Percentiles rank a stretch among this genome's conserved stretches.
Evolutionary conservation across 495 filamentous ascomycete genomes (phyloP).

Genomic region (Neurospora sp.): DNA sequence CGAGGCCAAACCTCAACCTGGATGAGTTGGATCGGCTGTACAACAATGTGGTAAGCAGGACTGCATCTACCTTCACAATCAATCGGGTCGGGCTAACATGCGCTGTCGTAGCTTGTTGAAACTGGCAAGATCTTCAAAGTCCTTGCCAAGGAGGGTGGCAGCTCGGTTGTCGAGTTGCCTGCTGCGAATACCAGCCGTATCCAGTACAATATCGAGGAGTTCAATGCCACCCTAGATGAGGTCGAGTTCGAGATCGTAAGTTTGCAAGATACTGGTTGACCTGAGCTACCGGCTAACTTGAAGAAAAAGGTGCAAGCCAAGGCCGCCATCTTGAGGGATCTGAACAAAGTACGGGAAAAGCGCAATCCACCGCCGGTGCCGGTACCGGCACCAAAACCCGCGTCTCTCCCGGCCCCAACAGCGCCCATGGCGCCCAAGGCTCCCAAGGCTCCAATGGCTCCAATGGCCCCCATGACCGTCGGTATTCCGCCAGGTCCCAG

Average conservation of each 20-base stretch:
- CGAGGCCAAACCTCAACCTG: conserved; percentile 17
- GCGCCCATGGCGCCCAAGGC: conserved; percentile 22
- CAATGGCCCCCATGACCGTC: neutral
- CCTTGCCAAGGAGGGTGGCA: conserved; percentile 29
- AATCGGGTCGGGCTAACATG: neutral
- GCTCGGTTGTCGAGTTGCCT: conserved; percentile 16
- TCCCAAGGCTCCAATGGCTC: neutral
- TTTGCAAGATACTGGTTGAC: neutral
- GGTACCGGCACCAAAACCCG: conserved; percentile 1
- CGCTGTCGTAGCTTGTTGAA: conserved; percentile 34
- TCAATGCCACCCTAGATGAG: conserved; percentile 41
- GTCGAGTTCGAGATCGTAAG: conserved; percentile 44
- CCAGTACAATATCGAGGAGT: conserved; percentile 28
- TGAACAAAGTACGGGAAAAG: conserved; percentile 26
- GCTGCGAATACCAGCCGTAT: conserved; percentile 26
- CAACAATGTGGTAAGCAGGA: conserved; percentile 35
- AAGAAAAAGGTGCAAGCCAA: conserved; percentile 28
- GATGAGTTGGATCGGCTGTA: conserved; percentile 35
- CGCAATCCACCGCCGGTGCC: conserved; percentile 6
- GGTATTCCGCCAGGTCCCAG: neutral
- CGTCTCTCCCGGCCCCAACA: conserved; percentile 18
- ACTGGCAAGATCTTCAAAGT: conserved; percentile 38
- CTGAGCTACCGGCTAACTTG: neutral
- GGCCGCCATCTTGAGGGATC: conserved; percentile 32
- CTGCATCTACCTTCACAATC: neutral